Percentiles rank a stretch among this genome's conserved stretches.
These are phyloP conservation scores for Myxozyma sirexii DNA, from an alignment of 805 yeast genomes.

Conservation along the genomic window DNA sequence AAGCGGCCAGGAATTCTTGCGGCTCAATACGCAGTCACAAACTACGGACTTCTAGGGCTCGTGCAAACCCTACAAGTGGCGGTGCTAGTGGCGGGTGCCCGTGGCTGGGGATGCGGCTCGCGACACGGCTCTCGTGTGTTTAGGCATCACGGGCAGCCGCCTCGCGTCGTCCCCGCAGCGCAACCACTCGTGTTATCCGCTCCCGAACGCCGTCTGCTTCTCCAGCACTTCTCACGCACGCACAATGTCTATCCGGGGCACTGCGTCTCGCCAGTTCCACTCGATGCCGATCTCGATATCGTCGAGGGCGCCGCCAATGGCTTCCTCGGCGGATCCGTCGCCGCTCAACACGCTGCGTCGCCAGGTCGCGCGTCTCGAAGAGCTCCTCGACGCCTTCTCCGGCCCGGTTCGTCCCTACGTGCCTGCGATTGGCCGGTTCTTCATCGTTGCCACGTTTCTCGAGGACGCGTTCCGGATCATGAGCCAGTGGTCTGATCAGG, in stretches of 20 bases:
- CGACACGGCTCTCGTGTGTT: not conserved
- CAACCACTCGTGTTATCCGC: not conserved
- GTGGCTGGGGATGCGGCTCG: slow-evolving; percentile 4
- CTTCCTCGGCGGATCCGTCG: slow-evolving; percentile 31
- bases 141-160: not conserved
- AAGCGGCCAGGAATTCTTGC: not conserved
- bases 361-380: slow-evolving; percentile 33
- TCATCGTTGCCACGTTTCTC: slow-evolving; percentile 89
- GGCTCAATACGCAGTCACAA: slow-evolving; percentile 21
- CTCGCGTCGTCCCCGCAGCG: not conserved
- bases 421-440: slow-evolving; percentile 84
- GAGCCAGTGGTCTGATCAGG: slow-evolving; percentile 90
- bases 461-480: slow-evolving; percentile 86
- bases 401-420: slow-evolving; percentile 47
- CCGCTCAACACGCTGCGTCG: slow-evolving; percentile 30
- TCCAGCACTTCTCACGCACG: too few relatives aligned
- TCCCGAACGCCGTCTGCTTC: too few relatives aligned
- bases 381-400: slow-evolving; percentile 28
- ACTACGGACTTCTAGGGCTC: too few relatives aligned
- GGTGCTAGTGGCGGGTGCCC: not conserved
- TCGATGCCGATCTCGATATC: slow-evolving; percentile 34
- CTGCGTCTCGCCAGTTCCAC: slow-evolving; percentile 34
- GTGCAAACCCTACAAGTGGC: slow-evolving; percentile 1
- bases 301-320: slow-evolving; percentile 23
- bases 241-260: slow-evolving; percentile 32